Evolutionary conservation across 768 basidiomycete species (phyloP).

Genomic region (Tricholoma sp.): DNA sequence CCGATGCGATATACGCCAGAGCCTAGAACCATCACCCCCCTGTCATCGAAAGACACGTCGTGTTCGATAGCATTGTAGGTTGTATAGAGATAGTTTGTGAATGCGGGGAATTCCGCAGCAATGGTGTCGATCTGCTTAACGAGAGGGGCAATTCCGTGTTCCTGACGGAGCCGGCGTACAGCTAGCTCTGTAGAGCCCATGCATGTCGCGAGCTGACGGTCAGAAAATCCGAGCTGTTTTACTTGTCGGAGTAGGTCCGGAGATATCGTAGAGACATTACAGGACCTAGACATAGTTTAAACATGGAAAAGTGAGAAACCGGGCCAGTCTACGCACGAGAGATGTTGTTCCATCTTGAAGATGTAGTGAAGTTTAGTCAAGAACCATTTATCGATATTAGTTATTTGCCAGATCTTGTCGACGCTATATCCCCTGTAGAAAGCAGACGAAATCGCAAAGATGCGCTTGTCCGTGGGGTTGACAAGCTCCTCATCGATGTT

Average conservation of each 20-base stretch:
- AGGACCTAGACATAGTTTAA: conserved; percentile 38
- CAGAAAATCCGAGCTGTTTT: conserved; percentile 96
- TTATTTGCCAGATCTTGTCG: conserved; percentile 96
- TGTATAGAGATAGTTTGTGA: conserved; percentile 98
- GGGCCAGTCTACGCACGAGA: conserved; percentile 52
- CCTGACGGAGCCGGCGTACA: conserved; percentile 84
- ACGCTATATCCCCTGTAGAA: conserved; percentile 91
- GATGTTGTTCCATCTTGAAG: conserved; percentile 68
- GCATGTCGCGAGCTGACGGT: conserved; percentile 79
- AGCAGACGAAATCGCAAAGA: conserved; percentile 94
- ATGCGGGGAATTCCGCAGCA: conserved; percentile 97
- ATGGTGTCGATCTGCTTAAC: conserved; percentile 99
- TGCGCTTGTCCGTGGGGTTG: conserved; percentile 95
- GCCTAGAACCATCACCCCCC: conserved; percentile 95
- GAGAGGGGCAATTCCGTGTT: conserved; percentile 77
- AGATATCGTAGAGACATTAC: conserved; percentile 61
- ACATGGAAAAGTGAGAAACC: not conserved
- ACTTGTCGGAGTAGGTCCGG: conserved; percentile 65
- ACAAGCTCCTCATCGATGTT: conserved; percentile 89
- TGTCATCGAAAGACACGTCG: conserved; percentile 83
- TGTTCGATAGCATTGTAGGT: conserved; percentile 97
- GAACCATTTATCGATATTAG: conserved; percentile 99
- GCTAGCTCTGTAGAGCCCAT: conserved; percentile 91
- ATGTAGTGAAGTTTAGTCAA: conserved; percentile 83
- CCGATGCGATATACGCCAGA: conserved; percentile 99